phyloP scores from a whole-genome alignment of 208 protist species.

The Leishmania lainsoni region DNA sequence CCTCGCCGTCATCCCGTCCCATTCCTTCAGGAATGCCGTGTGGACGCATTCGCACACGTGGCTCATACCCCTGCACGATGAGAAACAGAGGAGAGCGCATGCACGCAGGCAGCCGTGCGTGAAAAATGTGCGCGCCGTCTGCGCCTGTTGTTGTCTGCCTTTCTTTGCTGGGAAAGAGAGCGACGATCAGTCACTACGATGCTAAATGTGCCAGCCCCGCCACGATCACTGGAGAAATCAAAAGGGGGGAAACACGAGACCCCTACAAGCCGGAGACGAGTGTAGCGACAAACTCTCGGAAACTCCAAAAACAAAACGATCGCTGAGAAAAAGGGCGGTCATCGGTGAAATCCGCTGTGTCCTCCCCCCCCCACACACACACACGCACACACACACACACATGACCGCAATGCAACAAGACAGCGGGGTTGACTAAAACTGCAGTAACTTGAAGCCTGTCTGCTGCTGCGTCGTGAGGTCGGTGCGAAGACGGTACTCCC shows the following conservation, averaged over 20 bases:
- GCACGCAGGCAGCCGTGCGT: too few species aligned
- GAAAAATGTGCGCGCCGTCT: not conserved
- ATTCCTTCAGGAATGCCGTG: too few species aligned
- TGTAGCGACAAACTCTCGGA: not conserved
- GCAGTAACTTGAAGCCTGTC: slow-evolving; percentile 74
- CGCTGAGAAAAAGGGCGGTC: too few species aligned
- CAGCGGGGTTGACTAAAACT: slow-evolving; percentile 22
- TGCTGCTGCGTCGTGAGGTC: slow-evolving; percentile 68
- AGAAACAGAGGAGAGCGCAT: not conserved
- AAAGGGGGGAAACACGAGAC: not conserved
- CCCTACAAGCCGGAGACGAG: not conserved
- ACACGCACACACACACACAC: too few species aligned
- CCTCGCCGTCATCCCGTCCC: not conserved
- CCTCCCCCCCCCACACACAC: too few species aligned
- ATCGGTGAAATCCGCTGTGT: not conserved
- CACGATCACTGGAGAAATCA: not conserved
- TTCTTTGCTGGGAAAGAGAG: not conserved
- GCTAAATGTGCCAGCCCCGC: too few species aligned
- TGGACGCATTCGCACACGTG: too few species aligned
- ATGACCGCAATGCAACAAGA: too few species aligned
- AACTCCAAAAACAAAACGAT: too few species aligned
- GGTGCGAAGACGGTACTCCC: slow-evolving; percentile 79
- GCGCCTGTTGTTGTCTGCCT: not conserved
- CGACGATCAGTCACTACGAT: not conserved
- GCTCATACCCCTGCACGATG: not conserved